These are phyloP conservation scores for Daldinia sp. DNA, from an alignment of 2,329 filamentous ascomycete species.

Conservation along the genomic window DNA sequence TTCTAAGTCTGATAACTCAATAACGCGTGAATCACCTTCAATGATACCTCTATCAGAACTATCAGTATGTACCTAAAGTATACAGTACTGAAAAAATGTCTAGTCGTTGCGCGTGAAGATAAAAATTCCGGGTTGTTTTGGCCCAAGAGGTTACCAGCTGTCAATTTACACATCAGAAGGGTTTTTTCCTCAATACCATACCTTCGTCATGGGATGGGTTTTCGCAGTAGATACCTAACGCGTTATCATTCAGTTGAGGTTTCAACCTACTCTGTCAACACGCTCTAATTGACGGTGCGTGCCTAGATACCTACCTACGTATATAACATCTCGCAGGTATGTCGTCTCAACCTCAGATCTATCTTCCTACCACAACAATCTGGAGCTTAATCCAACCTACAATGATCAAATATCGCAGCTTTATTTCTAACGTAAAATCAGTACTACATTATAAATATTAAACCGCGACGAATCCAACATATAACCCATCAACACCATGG, in stretches of 20 bases:
- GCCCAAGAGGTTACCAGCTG: not conserved
- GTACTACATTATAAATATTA: not conserved
- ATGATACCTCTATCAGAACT: not conserved
- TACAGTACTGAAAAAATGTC: not conserved
- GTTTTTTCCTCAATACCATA: not conserved
- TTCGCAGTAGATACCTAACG: not conserved
- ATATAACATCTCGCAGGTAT: not conserved
- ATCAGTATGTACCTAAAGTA: not conserved
- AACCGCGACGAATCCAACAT: not conserved
- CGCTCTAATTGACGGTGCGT: no score
- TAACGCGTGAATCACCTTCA: not conserved
- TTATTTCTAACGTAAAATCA: not conserved
- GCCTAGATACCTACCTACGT: not conserved
- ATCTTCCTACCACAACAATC: not conserved
- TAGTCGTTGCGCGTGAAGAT: not conserved
- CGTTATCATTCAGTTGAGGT: not conserved
- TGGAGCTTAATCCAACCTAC: not conserved
- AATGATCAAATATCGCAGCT: not conserved
- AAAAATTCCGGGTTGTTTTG: not conserved
- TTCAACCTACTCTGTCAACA: not conserved
- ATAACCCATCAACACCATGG: conserved; percentile 34
- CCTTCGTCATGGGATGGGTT: no score
- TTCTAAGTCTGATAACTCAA: no score
- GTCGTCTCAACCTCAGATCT: no score
- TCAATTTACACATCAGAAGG: not conserved